phyloP scores from a whole-genome alignment of 495 filamentous ascomycete genomes.

The Penicillium atrosanguineum region DNA sequence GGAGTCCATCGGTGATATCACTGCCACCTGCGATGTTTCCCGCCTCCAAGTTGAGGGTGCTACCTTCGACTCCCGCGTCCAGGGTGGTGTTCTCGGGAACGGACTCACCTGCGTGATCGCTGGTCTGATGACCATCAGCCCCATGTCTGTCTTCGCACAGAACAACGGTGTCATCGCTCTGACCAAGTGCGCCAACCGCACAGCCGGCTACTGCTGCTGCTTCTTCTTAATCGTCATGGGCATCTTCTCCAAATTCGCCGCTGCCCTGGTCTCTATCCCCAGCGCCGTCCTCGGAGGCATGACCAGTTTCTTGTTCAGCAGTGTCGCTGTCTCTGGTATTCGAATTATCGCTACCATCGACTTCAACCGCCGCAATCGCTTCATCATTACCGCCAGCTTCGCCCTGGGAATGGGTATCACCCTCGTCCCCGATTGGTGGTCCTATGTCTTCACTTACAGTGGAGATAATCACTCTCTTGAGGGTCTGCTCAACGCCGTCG shows the following conservation, averaged over 20 bases:
- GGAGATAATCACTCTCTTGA: conserved; percentile 68
- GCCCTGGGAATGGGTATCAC: conserved; percentile 79
- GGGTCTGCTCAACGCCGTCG: conserved; percentile 82
- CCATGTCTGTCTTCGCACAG: conserved; percentile 79
- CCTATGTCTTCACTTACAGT: conserved; percentile 68
- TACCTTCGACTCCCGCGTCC: conserved; percentile 84
- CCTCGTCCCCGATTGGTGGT: conserved; percentile 75
- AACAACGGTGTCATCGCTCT: conserved; percentile 93
- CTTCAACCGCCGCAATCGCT: conserved; percentile 83
- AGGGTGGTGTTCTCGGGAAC: conserved; percentile 75
- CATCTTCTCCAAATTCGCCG: conserved; percentile 90
- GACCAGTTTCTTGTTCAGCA: conserved; percentile 87
- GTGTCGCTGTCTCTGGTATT: conserved; percentile 83
- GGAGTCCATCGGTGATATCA: conserved; percentile 77
- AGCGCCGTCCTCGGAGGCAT: conserved; percentile 81
- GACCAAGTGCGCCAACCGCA: conserved; percentile 85
- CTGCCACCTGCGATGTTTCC: conserved; percentile 70
- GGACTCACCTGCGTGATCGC: conserved; percentile 81
- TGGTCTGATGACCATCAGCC: conserved; percentile 78
- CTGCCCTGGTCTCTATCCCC: conserved; percentile 79
- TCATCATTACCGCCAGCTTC: conserved; percentile 79
- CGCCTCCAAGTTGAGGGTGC: conserved; percentile 76
- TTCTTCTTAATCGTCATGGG: conserved; percentile 87
- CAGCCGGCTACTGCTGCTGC: conserved; percentile 74
- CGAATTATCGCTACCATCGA: conserved; percentile 75